A percentile compares a stretch with the other conserved stretches of the same genome.
These are phyloP conservation scores for Gaeumannomyces sp. DNA, from an alignment of 2,329 filamentous ascomycete species.

Conservation along the genomic window DNA sequence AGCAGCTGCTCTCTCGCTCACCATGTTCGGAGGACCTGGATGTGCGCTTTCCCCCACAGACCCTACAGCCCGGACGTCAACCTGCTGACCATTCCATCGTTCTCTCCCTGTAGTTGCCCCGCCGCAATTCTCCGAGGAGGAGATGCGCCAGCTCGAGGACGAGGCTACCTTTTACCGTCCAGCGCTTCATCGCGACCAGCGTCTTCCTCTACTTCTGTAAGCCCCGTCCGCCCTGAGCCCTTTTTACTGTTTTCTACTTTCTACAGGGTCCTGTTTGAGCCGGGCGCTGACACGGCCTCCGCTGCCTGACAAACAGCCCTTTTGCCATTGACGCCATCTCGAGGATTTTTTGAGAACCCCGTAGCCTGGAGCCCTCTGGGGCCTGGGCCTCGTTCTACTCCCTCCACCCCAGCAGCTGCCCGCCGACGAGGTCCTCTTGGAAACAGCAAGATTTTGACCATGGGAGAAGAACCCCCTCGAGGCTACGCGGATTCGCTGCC, in stretches of 20 bases:
- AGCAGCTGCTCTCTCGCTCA: constrained; percentile 18
- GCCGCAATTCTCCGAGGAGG: constrained; percentile 62
- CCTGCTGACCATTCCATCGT: not conserved
- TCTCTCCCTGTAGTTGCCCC: constrained; percentile 49
- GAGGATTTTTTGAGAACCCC: constrained; percentile 26
- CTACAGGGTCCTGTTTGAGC: not conserved
- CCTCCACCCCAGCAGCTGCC: not conserved
- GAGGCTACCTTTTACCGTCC: constrained; percentile 62
- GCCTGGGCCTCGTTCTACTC: not conserved
- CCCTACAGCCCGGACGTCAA: not conserved
- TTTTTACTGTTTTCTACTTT: not conserved
- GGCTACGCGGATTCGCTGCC: not conserved
- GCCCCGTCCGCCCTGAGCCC: constrained; percentile 21
- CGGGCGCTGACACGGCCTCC: not conserved
- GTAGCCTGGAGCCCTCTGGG: not conserved
- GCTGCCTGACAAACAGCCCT: constrained; percentile 37
- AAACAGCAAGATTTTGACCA: not conserved
- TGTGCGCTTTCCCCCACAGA: constrained; percentile 12
- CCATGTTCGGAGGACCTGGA: constrained; percentile 60
- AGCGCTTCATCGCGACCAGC: constrained; percentile 59
- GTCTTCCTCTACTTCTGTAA: constrained; percentile 71
- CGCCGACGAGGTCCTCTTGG: not conserved
- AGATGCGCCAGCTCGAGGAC: constrained; percentile 63
- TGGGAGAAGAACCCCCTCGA: not conserved
- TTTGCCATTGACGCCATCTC: constrained; percentile 47